Base-by-base conservation (phyloP, 1,284 basidiomycete species). In the Chondrostereum purpureum region DNA sequence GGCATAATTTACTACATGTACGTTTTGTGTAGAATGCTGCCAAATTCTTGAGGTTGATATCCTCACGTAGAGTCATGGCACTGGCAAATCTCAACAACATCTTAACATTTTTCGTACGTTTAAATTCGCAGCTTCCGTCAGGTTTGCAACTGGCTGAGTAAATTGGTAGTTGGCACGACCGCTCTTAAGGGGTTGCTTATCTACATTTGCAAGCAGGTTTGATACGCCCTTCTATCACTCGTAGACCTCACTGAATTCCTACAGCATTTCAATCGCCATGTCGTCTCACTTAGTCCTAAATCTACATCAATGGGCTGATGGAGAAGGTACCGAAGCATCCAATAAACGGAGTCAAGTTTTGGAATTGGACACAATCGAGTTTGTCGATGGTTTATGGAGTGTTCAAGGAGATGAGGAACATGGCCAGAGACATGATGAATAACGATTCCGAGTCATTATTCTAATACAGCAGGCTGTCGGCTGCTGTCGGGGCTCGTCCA, bases 241-340 rank as follows among this genome's bases (percentile, higher is more conserved):
- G 38, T 44, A 19, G 24, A 22, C 17, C 8, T 37, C 13, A 14
- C 19, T 19, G 21, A 27, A 43, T 21, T 13, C 20, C 19, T 21
- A 23, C 40, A 66, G 66, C 22, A 57, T 66, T 18, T 69, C 68
- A 1, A 60, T 69, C 4, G 65, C 64, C 1, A 63, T 69, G 63
- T 64, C 69, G 57, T 66, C 65, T 2, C 66, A 67, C 4, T 59
- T 71, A 0, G 67, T 68, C 59, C 60, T 68, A 13, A 69, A 70
- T 44, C 59, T 71, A 3, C 67, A 67, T 46, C 51, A 62, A 55
- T 60, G 51, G 2, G 64, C 64, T 2, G 54, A 61, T 17, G 39
- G 20, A 19, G 38, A 24, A 17, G 19, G 14, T 23, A 12, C 21
- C 21, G 22, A 31, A 5, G 22, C 17, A 24, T 4, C 52, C 73